Percentiles rank a stretch among this genome's conserved stretches.
Conservation (phyloP, 2,329 filamentous ascomycete species). For the Rhinocladiella mackenziei region DNA sequence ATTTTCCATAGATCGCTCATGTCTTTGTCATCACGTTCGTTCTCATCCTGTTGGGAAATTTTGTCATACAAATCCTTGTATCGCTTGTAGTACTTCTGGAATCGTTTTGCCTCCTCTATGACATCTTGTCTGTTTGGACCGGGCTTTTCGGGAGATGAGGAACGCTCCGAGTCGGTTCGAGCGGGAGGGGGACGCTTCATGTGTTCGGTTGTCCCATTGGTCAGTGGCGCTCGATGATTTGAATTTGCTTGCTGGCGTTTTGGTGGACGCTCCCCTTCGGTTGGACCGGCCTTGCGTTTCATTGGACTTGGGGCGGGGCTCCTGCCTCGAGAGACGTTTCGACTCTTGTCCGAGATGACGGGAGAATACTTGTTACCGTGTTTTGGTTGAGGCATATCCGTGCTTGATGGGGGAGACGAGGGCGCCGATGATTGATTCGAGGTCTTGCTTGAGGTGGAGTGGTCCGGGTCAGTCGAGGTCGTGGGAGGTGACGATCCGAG, state of each 20-base stretch:
- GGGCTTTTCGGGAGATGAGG: slow-evolving; percentile 33
- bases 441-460: slow-evolving; percentile 40
- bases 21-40: slow-evolving; percentile 45
- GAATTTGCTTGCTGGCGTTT: slow-evolving; percentile 31
- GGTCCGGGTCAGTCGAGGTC: slow-evolving; percentile 56
- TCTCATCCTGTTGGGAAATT: slow-evolving; percentile 38
- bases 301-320: slow-evolving; percentile 34
- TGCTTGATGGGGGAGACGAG: slow-evolving; percentile 41
- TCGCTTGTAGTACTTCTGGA: slow-evolving; percentile 56
- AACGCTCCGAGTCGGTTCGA: slow-evolving; percentile 21
- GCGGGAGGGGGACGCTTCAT: slow-evolving; percentile 13
- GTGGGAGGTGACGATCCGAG: slow-evolving; percentile 59
- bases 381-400: slow-evolving; percentile 29
- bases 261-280: slow-evolving; percentile 31
- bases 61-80: slow-evolving; percentile 55
- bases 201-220: slow-evolving; percentile 6
- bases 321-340: slow-evolving; percentile 18
- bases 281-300: slow-evolving; percentile 41
- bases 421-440: slow-evolving; percentile 43
- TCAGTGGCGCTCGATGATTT: slow-evolving; percentile 30
- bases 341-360: slow-evolving; percentile 19
- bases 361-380: slow-evolving; percentile 34
- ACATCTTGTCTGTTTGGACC: slow-evolving; percentile 39
- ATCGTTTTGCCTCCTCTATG: slow-evolving; percentile 42
- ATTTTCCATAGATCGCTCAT: slow-evolving; percentile 48